phyloP scores from a whole-genome alignment of 169 alveolate species.

The Theileria equi region DNA sequence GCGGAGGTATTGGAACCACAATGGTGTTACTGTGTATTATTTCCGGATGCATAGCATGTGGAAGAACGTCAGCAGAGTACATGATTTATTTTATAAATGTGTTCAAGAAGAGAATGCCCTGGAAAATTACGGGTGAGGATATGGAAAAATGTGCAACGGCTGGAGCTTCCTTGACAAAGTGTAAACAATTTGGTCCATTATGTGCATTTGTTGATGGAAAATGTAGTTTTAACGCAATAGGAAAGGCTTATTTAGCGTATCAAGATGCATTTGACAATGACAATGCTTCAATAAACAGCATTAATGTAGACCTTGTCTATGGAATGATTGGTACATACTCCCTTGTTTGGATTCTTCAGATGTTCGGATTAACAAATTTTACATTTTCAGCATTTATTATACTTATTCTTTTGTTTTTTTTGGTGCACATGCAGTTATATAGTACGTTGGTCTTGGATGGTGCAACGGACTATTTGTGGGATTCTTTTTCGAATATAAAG shows the following conservation, averaged over 20 bases:
- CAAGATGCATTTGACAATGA: slow-evolving; percentile 23
- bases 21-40: slow-evolving; percentile 66
- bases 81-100: slow-evolving; percentile 61
- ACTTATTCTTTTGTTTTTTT: slow-evolving; percentile 58
- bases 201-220: slow-evolving; percentile 51
- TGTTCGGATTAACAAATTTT: slow-evolving; percentile 66
- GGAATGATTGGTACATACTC: slow-evolving; percentile 41
- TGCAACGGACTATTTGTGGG: slow-evolving; percentile 28
- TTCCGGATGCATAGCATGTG: slow-evolving; percentile 60
- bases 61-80: slow-evolving; percentile 65
- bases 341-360: slow-evolving; percentile 52
- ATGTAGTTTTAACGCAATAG: slow-evolving; percentile 35
- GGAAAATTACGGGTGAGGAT: slow-evolving; percentile 65
- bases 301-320: slow-evolving; percentile 21
- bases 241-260: slow-evolving; percentile 42
- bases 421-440: slow-evolving; percentile 65
- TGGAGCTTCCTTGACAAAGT: slow-evolving; percentile 12
- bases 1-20: slow-evolving; percentile 71
- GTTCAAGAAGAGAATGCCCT: slow-evolving; percentile 57
- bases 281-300: not conserved
- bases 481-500: slow-evolving; percentile 45
- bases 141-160: slow-evolving; percentile 32
- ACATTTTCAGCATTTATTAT: slow-evolving; percentile 68
- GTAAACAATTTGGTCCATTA: slow-evolving; percentile 54
- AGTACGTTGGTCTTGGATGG: slow-evolving; percentile 53